Base-by-base conservation (phyloP, 192 early-diverging fungal species). In the Ambispora gerdemannii region DNA sequence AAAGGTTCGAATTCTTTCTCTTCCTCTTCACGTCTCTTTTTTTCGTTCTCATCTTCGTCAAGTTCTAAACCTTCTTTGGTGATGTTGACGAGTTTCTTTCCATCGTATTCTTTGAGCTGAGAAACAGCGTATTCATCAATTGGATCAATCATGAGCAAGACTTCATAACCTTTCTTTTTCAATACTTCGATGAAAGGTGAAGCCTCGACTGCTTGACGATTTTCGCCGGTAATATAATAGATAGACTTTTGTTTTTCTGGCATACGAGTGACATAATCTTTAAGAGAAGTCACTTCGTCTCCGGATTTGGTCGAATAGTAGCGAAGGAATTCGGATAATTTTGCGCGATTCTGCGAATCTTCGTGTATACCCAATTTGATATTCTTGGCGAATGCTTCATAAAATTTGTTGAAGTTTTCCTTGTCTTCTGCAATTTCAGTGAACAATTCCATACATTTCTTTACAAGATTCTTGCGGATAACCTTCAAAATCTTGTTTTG, bases 181-280 rank as follows among this genome's bases (percentile, higher is more conserved):
- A 99, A 87, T 60, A 90, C 93, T 84, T 99, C 98, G 36, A 97
- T 82, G 92, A 97, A 99, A 51, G 97, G 96, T 75, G 93, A 92
- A 82, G 92, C 93, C 85, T 98, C 96, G 72, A 97, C 94, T 34
- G 90, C 91, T 75, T 89, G 87, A 73, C 89, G 88, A 76, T 90
- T 93, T 86, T 97, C 94, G 67, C 95, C 96, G 63, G 96, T 97
- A 87, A 98, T 96, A 85, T 94, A 95, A 88, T 98, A 99, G 84
- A 99, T 99, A 87, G 93, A 91, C 91, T 98, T 96, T 84, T 99
- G 98, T 91, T 95, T 95, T 87, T 97, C 95, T 82, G 94, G 92
- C 98, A 99, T 99, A 81, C 98, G 98, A 71, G 94, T 97, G 74
- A 98, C 88, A 78, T 99, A 99, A 88, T 99, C 98, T 91, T 98